Evolutionary conservation across 352 stramenopile genomes (phyloP), one percentile per base, ranked within the genome.

Genomic region (Phytophthora pisi): DNA sequence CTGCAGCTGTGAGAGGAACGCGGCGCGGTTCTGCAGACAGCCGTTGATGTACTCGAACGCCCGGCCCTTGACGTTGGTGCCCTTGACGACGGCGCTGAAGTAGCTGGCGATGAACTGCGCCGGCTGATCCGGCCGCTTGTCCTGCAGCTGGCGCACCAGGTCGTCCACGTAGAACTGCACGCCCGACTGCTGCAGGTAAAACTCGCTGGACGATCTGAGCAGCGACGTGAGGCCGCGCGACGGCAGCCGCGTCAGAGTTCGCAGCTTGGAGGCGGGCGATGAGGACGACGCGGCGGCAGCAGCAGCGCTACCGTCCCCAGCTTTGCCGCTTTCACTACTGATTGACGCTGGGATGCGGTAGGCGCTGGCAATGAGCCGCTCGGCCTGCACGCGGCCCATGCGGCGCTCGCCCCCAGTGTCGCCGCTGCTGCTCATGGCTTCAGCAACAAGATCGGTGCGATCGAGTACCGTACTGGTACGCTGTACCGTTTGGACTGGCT

Each of bases 131-230:
- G 79, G 74, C 0, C 70, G 69, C n/a, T 78, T 73, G 24, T 89
- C 78, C 45, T 84, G 74, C 10, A 90, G 68, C 8, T 76, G 68
- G 10, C 77, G 85, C 16, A 87, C 69, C 7, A 89, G 66, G 46
- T 89, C 82, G 49, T 89, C 78, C 34, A 89, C 59, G 51, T 78
- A 74, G 62, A 90, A 85, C 38, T 82, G 59, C 45, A 86, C 74
- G 54, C 79, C 78, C 24, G 79, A 81, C 43, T 83, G 76, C 51
- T 88, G 78, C 30, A 90, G 59, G 57, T 89, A 89, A 13, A 75
- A 57, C 20, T 87, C 79, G 23, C 70, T 70, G 23, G 72, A 50
- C 11, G 58, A 60, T 13, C 60, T 30, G 18, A 64, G 15, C 3
- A 67, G 40, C 26, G 70, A 23, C 20, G 69, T 47, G 11, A 67